These are phyloP conservation scores for Mollisiaceae sp. DNA, from an alignment of 2,329 filamentous ascomycete species.

Conservation along the genomic window DNA sequence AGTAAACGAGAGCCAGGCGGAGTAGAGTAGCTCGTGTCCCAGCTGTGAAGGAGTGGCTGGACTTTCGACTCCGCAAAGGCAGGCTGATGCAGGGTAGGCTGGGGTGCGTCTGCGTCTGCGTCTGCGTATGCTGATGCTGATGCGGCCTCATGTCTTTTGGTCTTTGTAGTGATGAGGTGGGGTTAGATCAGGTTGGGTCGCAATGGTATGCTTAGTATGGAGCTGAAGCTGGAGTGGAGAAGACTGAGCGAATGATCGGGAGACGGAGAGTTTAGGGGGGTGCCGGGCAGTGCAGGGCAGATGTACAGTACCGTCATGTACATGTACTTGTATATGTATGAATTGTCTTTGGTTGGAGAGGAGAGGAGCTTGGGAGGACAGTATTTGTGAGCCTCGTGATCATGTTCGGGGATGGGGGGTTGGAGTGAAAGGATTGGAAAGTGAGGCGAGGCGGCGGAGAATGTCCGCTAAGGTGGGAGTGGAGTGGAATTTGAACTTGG, in stretches of 20 bases:
- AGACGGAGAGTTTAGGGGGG: background rate
- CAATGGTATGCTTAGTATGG: background rate
- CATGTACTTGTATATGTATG: background rate
- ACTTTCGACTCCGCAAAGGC: conserved; percentile 1
- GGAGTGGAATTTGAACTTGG: background rate
- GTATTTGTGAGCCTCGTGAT: background rate
- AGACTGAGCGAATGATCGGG: background rate
- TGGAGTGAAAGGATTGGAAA: background rate
- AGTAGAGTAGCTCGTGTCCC: background rate
- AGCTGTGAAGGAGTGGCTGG: conserved; percentile 2
- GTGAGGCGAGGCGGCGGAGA: conserved; percentile 7
- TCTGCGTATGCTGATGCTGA: background rate
- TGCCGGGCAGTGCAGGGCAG: background rate
- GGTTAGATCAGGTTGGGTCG: background rate
- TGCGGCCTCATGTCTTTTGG: background rate
- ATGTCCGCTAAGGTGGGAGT: conserved; percentile 8
- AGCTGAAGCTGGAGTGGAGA: background rate
- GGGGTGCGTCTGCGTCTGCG: background rate
- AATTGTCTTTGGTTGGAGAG: background rate
- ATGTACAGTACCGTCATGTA: background rate
- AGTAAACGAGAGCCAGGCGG: background rate
- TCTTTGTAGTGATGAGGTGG: background rate
- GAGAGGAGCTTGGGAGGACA: no score
- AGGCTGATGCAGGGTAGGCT: background rate
- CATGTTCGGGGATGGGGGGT: background rate